These are phyloP conservation scores for Cytidiella melzeri DNA, from an alignment of 768 basidiomycete species.

Conservation along the genomic window DNA sequence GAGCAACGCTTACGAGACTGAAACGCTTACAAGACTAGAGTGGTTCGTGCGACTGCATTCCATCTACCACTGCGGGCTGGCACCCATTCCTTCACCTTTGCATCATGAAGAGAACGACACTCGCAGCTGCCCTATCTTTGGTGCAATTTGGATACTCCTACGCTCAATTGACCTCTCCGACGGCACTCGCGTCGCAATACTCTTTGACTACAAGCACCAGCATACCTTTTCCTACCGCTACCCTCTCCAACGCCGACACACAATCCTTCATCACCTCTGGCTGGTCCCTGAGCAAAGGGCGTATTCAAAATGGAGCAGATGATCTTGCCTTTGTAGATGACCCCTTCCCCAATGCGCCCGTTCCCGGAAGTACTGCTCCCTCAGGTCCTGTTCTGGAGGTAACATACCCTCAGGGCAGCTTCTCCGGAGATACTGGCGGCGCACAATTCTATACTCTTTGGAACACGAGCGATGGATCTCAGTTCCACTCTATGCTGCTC, in stretches of 20 bases:
- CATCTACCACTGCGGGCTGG: constrained; percentile 16
- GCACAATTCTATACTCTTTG: constrained; percentile 64
- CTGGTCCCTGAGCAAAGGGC: constrained; percentile 59
- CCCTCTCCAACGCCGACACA: constrained; percentile 44
- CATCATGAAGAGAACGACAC: no score
- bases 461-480: constrained; percentile 52
- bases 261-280: constrained; percentile 43
- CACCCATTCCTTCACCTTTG: constrained; percentile 5
- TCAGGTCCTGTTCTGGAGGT: constrained; percentile 43
- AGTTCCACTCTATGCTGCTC: constrained; percentile 62
- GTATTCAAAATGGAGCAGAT: constrained; percentile 48
- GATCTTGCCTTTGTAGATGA: constrained; percentile 61
- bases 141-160: constrained; percentile 12
- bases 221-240: constrained; percentile 60
- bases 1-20: no score
- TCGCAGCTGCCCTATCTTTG: constrained; percentile 9
- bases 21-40: no score
- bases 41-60: no score
- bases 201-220: constrained; percentile 53
- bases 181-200: constrained; percentile 41
- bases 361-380: constrained; percentile 6
- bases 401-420: constrained; percentile 58
- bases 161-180: constrained; percentile 3
- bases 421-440: constrained; percentile 55
- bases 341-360: constrained; percentile 51